Percentiles rank a stretch among this genome's conserved stretches.
Evolutionary conservation across 2,329 filamentous ascomycete genomes (phyloP).

Genomic region (Trichoderma afroharzianum): DNA sequence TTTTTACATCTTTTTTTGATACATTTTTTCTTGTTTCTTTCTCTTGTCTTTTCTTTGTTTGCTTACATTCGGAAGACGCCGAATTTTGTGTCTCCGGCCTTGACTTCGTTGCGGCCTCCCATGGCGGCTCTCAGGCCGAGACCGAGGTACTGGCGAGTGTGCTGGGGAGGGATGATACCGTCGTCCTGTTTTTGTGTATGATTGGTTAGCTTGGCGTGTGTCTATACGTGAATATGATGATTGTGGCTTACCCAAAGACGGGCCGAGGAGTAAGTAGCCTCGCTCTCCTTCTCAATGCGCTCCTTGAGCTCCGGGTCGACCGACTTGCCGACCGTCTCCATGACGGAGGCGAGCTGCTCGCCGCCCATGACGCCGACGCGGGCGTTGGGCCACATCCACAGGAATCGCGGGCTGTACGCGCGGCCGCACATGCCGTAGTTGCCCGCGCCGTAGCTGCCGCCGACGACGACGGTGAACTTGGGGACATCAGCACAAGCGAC

Average conservation of each 20-base stretch:
- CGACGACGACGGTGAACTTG: conserved; percentile 96
- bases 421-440: conserved; percentile 99
- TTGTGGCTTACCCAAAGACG: conserved; percentile 69
- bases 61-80: conserved; percentile 78
- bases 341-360: conserved; percentile 86
- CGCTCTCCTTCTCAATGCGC: conserved; percentile 85
- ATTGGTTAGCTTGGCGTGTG: background rate
- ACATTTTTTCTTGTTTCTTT: background rate
- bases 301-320: conserved; percentile 76
- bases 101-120: conserved; percentile 61
- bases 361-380: conserved; percentile 93
- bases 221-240: background rate
- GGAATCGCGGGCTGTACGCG: conserved; percentile 83
- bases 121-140: conserved; percentile 69
- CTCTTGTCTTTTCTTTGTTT: background rate
- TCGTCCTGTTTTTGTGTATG: conserved; percentile 56
- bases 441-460: conserved; percentile 85
- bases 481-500: conserved; percentile 92
- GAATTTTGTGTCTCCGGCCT: conserved; percentile 64
- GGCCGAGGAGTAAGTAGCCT: conserved; percentile 83
- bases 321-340: conserved; percentile 87
- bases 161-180: conserved; percentile 73
- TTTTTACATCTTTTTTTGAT: background rate
- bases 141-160: conserved; percentile 69
- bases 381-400: conserved; percentile 99